Percentiles rank a stretch among this genome's conserved stretches.
Conservation (phyloP, 129 eudicot genomes). For the Flaveria sonorensis region DNA sequence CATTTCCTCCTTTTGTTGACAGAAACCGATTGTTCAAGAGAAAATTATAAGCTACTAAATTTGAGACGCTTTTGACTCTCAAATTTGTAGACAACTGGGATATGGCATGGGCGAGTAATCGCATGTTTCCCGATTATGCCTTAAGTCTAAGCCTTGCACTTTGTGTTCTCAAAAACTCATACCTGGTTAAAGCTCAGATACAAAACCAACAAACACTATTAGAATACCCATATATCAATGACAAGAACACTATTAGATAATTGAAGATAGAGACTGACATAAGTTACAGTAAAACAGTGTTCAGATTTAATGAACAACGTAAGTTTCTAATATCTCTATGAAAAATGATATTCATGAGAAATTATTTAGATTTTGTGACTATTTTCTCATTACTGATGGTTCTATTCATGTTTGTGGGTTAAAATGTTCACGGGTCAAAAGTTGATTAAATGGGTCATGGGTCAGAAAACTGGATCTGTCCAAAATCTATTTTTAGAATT, state of each 20-base stretch:
- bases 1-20: slow-evolving; percentile 42
- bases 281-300: neutral
- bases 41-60: slow-evolving; percentile 26
- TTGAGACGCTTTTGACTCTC: slow-evolving; percentile 25
- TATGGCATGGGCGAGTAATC: slow-evolving; percentile 33
- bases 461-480: no score
- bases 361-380: neutral
- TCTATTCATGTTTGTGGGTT: no score
- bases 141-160: slow-evolving; percentile 19
- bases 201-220: slow-evolving; percentile 3
- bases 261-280: neutral
- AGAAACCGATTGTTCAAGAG: slow-evolving; percentile 33
- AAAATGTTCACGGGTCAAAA: no score
- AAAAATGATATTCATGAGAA: neutral
- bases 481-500: no score
- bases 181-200: slow-evolving; percentile 14
- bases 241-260: no score
- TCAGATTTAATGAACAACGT: neutral
- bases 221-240: neutral
- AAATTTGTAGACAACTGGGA: slow-evolving; percentile 34
- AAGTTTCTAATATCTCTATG: neutral
- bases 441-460: no score
- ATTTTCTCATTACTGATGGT: no score
- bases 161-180: slow-evolving; percentile 22
- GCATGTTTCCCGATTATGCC: slow-evolving; percentile 38